Conservation (phyloP, 768 basidiomycete genomes). For the Tulasnella calospora region DNA sequence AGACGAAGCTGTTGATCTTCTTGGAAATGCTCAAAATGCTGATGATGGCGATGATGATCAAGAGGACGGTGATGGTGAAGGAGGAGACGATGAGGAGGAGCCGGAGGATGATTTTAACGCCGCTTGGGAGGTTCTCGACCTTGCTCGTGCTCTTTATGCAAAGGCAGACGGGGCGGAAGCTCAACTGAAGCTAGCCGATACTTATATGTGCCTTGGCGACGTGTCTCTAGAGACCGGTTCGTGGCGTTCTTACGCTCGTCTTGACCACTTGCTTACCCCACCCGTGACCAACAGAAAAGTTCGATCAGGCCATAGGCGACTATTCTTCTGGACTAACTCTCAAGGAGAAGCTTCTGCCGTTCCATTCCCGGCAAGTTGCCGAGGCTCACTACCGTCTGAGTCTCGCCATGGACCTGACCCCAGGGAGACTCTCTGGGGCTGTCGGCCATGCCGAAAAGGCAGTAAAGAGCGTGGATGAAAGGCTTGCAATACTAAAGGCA, state of each 20-base stretch:
- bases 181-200: conserved; percentile 83
- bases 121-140: conserved; percentile 96
- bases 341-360: conserved; percentile 67
- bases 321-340: conserved; percentile 72
- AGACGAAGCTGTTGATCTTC: conserved; percentile 58
- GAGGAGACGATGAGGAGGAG: conserved; percentile 64
- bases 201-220: conserved; percentile 85
- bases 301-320: conserved; percentile 87
- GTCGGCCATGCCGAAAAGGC: conserved; percentile 78
- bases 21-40: conserved; percentile 48
- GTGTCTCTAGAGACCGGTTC: conserved; percentile 94
- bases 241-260: conserved; percentile 32
- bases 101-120: conserved; percentile 98
- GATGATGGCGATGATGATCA: conserved; percentile 39
- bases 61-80: conserved; percentile 52
- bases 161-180: conserved; percentile 56
- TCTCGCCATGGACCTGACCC: conserved; percentile 86
- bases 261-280: neutral
- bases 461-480: conserved; percentile 66
- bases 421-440: conserved; percentile 75
- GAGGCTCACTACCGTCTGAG: conserved; percentile 93
- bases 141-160: conserved; percentile 81
- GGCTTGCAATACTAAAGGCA: conserved; percentile 57
- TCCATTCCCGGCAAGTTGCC: conserved; percentile 89
- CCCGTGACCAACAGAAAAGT: conserved; percentile 66